These are phyloP conservation scores for Ensete glaucum DNA, from an alignment of 176 grass and related monocot genomes.

Conservation along the genomic window DNA sequence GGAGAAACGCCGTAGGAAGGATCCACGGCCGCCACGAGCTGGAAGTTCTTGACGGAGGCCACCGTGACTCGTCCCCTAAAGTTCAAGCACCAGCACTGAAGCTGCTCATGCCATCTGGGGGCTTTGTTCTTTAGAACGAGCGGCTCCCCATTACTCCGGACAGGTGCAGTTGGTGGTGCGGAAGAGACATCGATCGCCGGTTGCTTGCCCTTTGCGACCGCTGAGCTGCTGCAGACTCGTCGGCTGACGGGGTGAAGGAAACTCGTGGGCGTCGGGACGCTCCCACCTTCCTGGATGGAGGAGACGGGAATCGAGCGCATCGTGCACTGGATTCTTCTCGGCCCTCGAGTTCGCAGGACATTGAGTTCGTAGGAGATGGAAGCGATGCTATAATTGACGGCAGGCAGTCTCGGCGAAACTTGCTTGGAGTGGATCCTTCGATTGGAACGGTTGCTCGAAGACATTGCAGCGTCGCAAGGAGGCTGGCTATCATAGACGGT, in stretches of 20 bases:
- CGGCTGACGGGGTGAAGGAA: slow-evolving; percentile 58
- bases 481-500: slow-evolving; percentile 84
- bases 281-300: slow-evolving; percentile 58
- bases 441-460: slow-evolving; percentile 47
- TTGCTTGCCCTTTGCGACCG: slow-evolving; percentile 48
- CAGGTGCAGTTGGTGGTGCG: slow-evolving; percentile 21
- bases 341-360: slow-evolving; percentile 84
- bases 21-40: slow-evolving; percentile 68
- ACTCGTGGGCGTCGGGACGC: slow-evolving; percentile 56
- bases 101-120: slow-evolving; percentile 90
- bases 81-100: slow-evolving; percentile 99
- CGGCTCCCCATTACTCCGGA: slow-evolving; percentile 23
- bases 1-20: slow-evolving; percentile 44
- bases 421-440: slow-evolving; percentile 77
- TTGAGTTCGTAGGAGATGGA: slow-evolving; percentile 83
- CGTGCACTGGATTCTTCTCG: slow-evolving; percentile 90
- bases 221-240: slow-evolving; percentile 27
- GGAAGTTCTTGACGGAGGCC: slow-evolving; percentile 95
- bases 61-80: slow-evolving; percentile 89
- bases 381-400: slow-evolving; percentile 78
- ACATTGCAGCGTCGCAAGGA: slow-evolving; percentile 39
- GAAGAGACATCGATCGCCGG: slow-evolving; percentile 35
- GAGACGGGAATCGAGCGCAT: slow-evolving; percentile 68
- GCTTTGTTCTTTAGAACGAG: slow-evolving; percentile 89
- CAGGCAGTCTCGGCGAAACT: slow-evolving; percentile 81